A percentile compares a stretch with the other conserved stretches of the same genome.
Evolutionary conservation across 2,329 filamentous ascomycete genomes (phyloP).

Genomic region (Fusarium fujikuroi): DNA sequence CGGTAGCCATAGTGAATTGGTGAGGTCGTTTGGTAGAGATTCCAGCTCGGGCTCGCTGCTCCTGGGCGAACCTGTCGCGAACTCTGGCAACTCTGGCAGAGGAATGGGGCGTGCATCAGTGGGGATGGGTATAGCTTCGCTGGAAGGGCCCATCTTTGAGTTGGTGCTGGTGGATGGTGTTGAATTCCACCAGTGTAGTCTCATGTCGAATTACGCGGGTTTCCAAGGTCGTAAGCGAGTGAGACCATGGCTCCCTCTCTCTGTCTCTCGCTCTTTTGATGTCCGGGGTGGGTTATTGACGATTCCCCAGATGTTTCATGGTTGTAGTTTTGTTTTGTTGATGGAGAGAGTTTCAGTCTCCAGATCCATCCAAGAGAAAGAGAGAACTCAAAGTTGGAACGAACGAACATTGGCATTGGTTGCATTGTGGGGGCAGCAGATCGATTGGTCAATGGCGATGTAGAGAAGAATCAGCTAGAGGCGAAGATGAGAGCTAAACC

Average conservation of each 20-base stretch:
- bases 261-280: neutral
- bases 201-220: slow-evolving; percentile 28
- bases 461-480: neutral
- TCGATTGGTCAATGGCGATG: slow-evolving; percentile 33
- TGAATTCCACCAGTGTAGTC: slow-evolving; percentile 29
- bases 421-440: slow-evolving; percentile 11
- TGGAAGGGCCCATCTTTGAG: slow-evolving; percentile 27
- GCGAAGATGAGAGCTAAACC: neutral
- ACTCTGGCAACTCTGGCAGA: slow-evolving; percentile 32
- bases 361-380: neutral
- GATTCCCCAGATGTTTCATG: neutral
- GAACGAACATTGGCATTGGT: neutral
- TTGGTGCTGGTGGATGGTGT: slow-evolving; percentile 13
- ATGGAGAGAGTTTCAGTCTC: neutral
- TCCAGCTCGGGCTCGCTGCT: slow-evolving; percentile 18
- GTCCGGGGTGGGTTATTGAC: neutral
- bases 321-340: neutral
- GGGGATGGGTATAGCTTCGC: slow-evolving; percentile 27
- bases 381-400: neutral
- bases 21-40: slow-evolving; percentile 13
- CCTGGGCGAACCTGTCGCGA: slow-evolving; percentile 6
- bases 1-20: slow-evolving; percentile 25
- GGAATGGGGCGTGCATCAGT: slow-evolving; percentile 27
- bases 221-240: slow-evolving; percentile 22
- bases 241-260: slow-evolving; percentile 16